phyloP scores from a whole-genome alignment of 2,329 filamentous ascomycete species.

The Paradendryphiella salina region DNA sequence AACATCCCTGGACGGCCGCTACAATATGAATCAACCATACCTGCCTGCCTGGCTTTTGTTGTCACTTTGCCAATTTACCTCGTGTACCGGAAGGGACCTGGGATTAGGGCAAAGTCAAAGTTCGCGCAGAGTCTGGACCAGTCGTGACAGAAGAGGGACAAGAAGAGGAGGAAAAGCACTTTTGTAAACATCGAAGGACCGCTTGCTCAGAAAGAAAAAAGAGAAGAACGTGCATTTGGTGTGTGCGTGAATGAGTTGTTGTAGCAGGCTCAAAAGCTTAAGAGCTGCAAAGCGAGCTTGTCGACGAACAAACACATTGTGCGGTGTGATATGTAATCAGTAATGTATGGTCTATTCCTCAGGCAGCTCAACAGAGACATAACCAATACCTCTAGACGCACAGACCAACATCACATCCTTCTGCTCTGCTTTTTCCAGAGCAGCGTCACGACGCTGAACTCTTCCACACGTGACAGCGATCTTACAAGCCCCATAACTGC shows the following conservation, averaged over 20 bases:
- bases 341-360: too few species aligned
- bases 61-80: constrained; percentile 59
- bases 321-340: too few species aligned
- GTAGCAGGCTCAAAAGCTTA: not conserved
- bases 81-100: constrained; percentile 61
- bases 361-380: too few species aligned
- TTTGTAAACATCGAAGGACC: constrained; percentile 6
- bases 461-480: too few species aligned
- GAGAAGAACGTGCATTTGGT: constrained; percentile 10
- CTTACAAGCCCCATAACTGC: too few species aligned
- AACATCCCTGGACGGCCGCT: constrained; percentile 49
- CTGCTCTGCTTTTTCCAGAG: too few species aligned
- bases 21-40: constrained; percentile 58
- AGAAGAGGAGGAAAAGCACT: constrained; percentile 35
- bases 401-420: too few species aligned
- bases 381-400: too few species aligned
- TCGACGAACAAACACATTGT: too few species aligned
- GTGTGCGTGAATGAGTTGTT: not conserved
- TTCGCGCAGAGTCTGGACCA: constrained; percentile 55
- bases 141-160: constrained; percentile 32
- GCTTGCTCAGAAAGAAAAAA: constrained; percentile 6
- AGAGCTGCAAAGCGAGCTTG: too few species aligned
- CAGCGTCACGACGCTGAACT: too few species aligned
- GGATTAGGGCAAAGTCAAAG: constrained; percentile 55
- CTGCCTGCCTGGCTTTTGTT: constrained; percentile 55